Base-by-base conservation (phyloP, 2,329 filamentous ascomycete genomes). In the Camillea tinctor region DNA sequence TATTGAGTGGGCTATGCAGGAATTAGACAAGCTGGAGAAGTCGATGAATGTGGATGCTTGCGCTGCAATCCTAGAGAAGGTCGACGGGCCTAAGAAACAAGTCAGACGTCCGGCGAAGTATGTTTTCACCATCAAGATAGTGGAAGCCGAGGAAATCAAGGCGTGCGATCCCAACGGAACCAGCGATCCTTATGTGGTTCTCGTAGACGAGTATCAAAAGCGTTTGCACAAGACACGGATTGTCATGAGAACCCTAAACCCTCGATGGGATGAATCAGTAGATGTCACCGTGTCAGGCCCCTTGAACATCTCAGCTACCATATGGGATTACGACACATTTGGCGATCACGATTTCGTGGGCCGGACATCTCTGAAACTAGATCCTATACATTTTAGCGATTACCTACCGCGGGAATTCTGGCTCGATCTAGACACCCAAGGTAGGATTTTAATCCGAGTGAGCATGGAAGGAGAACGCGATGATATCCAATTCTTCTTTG, bases 401-500 rank as follows among this genome's bases (percentile, higher is more conserved):
- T 99, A 96, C 73, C 81, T 98, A 67, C 95, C 95, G 17, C 87
- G 93, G 64, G 95, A 99, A 75, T 98, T 97, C 74, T 99, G 95
- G 95, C 85, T 99, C 19, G 94, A 98, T 72, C 84, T 99, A 52
- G 95, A 99, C 74, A 97, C 94, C 0, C 95, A 99, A 75, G 95
- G 95, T 7, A 86, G 94, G 55, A 77, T 99, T 30, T 78, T 99
- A 59, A 85, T 99, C 56, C 86, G 94, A 64, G 93, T 99, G 56
- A 97, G 93, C 73, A 99, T 99, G 95, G 95, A 99, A 77, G 95
- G 95, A 55, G 95, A 99, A 77, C 86, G 95, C 64, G 95, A 99
- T 73, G 95, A 99, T 73, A 99, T 99, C 60, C 92, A 97, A 71
- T 99, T 99, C 75, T 94, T 97, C 72, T 98, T 98, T 75, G 95